These are phyloP conservation scores for Periconia macrospinosa DNA, from an alignment of 2,329 filamentous ascomycete species.

Conservation along the genomic window DNA sequence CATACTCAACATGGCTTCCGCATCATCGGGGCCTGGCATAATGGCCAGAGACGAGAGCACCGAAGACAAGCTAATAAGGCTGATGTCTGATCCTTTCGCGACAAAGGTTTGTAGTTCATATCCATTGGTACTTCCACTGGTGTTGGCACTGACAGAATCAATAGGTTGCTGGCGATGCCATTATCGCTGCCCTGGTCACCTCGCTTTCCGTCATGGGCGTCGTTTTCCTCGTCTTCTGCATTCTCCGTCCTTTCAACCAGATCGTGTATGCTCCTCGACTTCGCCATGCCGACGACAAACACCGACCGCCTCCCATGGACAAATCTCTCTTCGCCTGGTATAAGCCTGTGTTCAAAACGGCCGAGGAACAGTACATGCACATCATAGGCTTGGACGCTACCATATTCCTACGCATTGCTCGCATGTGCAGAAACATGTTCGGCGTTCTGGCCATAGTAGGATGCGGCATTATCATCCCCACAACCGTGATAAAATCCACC, in stretches of 20 bases:
- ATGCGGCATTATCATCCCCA: constrained; percentile 76
- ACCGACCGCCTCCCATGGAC: constrained; percentile 82
- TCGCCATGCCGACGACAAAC: constrained; percentile 88
- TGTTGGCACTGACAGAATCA: constrained; percentile 14
- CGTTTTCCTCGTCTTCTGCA: constrained; percentile 80
- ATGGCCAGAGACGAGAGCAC: constrained; percentile 32
- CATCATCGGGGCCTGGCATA: constrained; percentile 16
- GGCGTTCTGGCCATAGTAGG: constrained; percentile 70
- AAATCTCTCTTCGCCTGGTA: constrained; percentile 91
- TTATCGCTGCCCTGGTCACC: constrained; percentile 78
- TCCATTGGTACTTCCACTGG: neutral
- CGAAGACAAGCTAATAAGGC: constrained; percentile 31
- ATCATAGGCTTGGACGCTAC: constrained; percentile 88
- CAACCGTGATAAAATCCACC: constrained; percentile 61
- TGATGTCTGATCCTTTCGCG: constrained; percentile 34
- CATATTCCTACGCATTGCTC: constrained; percentile 82
- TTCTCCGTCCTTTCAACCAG: constrained; percentile 87
- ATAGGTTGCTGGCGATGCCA: constrained; percentile 62
- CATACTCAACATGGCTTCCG: constrained; percentile 22
- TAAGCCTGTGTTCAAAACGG: constrained; percentile 73
- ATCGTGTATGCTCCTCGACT: constrained; percentile 93
- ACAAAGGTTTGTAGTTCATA: constrained; percentile 16
- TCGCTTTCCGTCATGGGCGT: constrained; percentile 74
- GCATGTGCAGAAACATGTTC: constrained; percentile 94
- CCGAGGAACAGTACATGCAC: constrained; percentile 76